A percentile compares a stretch with the other conserved stretches of the same genome.
phyloP scores from a whole-genome alignment of 108 stramenopile species.

The Stephanodiscus minutulus region DNA sequence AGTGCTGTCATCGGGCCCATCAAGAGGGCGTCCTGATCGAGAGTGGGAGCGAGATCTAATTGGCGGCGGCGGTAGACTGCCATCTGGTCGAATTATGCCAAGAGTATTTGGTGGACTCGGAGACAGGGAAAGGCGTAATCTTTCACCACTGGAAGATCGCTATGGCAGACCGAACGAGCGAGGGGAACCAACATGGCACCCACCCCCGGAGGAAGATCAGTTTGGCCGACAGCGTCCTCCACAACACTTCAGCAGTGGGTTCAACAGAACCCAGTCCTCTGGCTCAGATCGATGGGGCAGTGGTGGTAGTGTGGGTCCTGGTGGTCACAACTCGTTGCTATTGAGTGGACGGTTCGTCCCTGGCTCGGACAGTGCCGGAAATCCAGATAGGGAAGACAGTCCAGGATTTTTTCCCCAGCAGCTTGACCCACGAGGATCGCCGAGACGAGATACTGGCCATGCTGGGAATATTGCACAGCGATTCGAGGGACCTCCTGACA shows the following conservation, averaged over 20 bases:
- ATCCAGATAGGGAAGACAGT: constrained; percentile 14
- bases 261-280: not conserved
- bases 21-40: not conserved
- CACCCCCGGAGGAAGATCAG: constrained; percentile 35
- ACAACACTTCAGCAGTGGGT: constrained; percentile 22
- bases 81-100: constrained; percentile 3
- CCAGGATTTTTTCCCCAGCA: constrained; percentile 1
- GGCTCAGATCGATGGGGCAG: not conserved
- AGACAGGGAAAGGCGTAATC: not conserved
- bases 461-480: constrained; percentile 15
- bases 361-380: not conserved
- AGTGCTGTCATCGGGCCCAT: too few relatives aligned
- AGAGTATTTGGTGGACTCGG: not conserved
- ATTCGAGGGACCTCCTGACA: constrained; percentile 11
- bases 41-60: not conserved
- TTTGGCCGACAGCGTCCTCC: constrained; percentile 48
- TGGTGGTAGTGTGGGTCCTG: constrained; percentile 25
- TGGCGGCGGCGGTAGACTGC: not conserved
- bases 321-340: constrained; percentile 5
- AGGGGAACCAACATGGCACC: not conserved
- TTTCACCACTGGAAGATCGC: not conserved
- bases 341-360: constrained; percentile 25
- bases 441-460: constrained; percentile 9
- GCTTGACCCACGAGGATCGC: not conserved
- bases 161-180: not conserved